Percentiles rank a stretch among this genome's conserved stretches.
Evolutionary conservation across 2,329 filamentous ascomycete species (phyloP).

Genomic region (Xylaria arbuscula): DNA sequence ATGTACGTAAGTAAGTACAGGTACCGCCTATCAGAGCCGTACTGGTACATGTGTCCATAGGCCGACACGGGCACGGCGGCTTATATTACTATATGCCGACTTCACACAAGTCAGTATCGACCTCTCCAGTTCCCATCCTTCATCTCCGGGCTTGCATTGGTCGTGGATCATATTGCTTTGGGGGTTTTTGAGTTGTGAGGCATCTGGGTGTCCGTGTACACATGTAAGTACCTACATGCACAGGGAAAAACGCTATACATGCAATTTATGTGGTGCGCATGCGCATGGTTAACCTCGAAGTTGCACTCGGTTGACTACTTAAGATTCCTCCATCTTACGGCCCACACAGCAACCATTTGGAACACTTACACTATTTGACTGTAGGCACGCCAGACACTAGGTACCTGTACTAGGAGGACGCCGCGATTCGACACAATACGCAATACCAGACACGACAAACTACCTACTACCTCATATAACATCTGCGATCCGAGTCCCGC

Average conservation of each 20-base stretch:
- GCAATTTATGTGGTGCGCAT: conserved; percentile 13
- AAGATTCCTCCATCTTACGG: conserved; percentile 10
- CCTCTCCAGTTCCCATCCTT: not conserved
- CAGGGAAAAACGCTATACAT: not conserved
- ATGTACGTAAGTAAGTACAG: too few species aligned
- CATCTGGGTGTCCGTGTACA: not conserved
- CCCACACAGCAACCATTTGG: not conserved
- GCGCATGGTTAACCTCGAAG: not conserved
- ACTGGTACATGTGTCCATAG: not conserved
- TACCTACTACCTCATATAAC: not conserved
- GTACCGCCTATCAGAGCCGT: not conserved
- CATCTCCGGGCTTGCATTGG: not conserved
- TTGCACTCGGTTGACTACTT: not conserved
- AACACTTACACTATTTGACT: not conserved
- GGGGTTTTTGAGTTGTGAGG: not conserved
- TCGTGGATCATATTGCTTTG: conserved; percentile 2
- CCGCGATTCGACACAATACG: not conserved
- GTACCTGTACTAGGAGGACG: not conserved
- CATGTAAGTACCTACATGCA: not conserved
- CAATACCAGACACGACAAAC: not conserved
- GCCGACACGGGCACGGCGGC: not conserved
- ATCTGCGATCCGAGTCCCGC: not conserved
- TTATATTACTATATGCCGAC: not conserved
- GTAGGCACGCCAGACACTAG: not conserved
- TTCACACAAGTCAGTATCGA: not conserved